Evolutionary conservation across 306 rosid genomes (phyloP).

Genomic region (Acacia melanoxylon): DNA sequence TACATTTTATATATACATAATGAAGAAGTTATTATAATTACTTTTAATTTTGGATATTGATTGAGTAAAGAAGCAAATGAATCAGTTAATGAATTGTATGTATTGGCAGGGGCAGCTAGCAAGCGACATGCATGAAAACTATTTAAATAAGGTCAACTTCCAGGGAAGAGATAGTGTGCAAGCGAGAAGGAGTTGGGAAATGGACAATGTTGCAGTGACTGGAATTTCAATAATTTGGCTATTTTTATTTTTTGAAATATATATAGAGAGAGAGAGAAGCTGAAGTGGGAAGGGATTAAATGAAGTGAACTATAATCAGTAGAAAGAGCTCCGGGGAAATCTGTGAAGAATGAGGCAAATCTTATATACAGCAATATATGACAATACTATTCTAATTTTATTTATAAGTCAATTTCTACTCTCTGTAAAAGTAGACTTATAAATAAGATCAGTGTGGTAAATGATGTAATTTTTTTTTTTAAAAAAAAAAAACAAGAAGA

Average conservation of each 20-base stretch:
- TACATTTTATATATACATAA: too few relatives aligned
- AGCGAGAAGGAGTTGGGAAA: neutral
- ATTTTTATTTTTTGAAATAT: neutral
- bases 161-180: neutral
- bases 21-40: too few relatives aligned
- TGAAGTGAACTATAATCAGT: neutral
- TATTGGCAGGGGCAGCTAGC: neutral
- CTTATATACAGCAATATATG: neutral
- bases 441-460: too few relatives aligned
- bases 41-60: too few relatives aligned
- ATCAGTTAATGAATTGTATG: neutral
- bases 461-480: too few relatives aligned
- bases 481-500: neutral
- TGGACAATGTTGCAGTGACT: neutral
- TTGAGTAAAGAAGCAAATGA: neutral
- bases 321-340: neutral
- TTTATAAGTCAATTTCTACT: too few relatives aligned
- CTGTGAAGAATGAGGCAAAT: neutral
- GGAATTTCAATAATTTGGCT: neutral
- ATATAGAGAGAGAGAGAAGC: neutral
- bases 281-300: neutral
- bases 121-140: neutral
- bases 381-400: too few relatives aligned
- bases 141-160: neutral
- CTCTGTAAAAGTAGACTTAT: too few relatives aligned